Evolutionary conservation across 2,329 filamentous ascomycete genomes (phyloP).

Genomic region (Zymoseptoria tritici): DNA sequence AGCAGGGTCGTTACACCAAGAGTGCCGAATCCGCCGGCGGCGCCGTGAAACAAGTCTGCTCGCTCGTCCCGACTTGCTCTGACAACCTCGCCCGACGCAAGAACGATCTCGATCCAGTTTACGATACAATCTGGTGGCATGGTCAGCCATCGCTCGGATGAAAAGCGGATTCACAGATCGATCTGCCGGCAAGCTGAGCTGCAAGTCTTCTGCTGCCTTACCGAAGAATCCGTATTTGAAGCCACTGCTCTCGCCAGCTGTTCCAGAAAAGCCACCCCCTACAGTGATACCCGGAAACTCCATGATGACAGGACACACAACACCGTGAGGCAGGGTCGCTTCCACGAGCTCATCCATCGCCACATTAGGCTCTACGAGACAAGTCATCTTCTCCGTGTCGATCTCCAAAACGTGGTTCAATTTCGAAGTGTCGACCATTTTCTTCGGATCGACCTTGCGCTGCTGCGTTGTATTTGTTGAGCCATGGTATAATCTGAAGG

Average conservation of each 20-base stretch:
- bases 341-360: constrained; percentile 58
- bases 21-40: constrained; percentile 59
- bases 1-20: constrained; percentile 58
- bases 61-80: constrained; percentile 40
- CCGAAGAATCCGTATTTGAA: constrained; percentile 58
- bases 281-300: constrained; percentile 62
- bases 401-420: constrained; percentile 43
- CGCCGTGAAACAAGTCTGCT: constrained; percentile 57
- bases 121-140: constrained; percentile 46
- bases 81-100: constrained; percentile 43
- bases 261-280: constrained; percentile 60
- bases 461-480: constrained; percentile 46
- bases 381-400: constrained; percentile 36
- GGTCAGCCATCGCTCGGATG: not conserved
- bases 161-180: not conserved
- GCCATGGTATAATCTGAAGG: constrained; percentile 52
- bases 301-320: constrained; percentile 61
- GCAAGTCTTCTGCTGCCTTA: not conserved
- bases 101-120: constrained; percentile 55
- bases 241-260: constrained; percentile 59
- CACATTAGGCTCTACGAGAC: constrained; percentile 60
- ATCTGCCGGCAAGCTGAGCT: not conserved
- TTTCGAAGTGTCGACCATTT: constrained; percentile 41
- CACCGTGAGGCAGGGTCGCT: constrained; percentile 46
- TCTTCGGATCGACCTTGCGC: constrained; percentile 31